Conservation (phyloP, 371 early-diverging fungal species). For the Mortierella sp. region DNA sequence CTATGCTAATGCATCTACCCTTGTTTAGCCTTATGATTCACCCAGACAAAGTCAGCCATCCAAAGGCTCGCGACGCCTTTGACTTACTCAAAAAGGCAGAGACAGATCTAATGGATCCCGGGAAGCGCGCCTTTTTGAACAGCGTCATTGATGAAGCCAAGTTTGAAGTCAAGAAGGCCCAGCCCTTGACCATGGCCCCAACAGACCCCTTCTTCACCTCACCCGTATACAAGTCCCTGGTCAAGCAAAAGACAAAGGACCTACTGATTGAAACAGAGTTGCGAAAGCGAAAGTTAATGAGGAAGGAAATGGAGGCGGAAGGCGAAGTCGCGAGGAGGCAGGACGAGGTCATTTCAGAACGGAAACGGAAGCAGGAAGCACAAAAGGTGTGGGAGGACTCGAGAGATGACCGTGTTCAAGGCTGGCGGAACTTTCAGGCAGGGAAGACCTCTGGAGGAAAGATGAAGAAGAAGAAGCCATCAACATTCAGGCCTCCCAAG, state of each 20-base stretch:
- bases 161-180: conserved; percentile 64
- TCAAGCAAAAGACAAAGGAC: conserved; percentile 68
- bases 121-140: conserved; percentile 63
- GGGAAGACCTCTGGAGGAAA: conserved; percentile 63
- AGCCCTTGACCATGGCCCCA: conserved; percentile 36
- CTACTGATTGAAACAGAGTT: conserved; percentile 72
- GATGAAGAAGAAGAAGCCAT: conserved; percentile 72
- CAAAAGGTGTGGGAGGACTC: conserved; percentile 79
- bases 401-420: conserved; percentile 73
- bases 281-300: conserved; percentile 69
- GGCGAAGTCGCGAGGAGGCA: conserved; percentile 63
- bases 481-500: conserved; percentile 55
- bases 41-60: conserved; percentile 89
- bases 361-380: conserved; percentile 74
- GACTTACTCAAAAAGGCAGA: conserved; percentile 88
- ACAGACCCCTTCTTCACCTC: conserved; percentile 51
- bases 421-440: conserved; percentile 73
- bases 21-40: conserved; percentile 76
- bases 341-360: conserved; percentile 58
- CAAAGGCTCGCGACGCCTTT: conserved; percentile 85
- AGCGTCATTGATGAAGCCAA: conserved; percentile 76
- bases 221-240: conserved; percentile 47
- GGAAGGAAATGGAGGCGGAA: conserved; percentile 79
- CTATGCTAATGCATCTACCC: background rate
- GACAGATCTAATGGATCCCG: conserved; percentile 76